A percentile compares a stretch with the other conserved stretches of the same genome.
These are phyloP conservation scores for Globisporangium irregulare DNA, from an alignment of 352 stramenopile genomes.

Conservation along the genomic window DNA sequence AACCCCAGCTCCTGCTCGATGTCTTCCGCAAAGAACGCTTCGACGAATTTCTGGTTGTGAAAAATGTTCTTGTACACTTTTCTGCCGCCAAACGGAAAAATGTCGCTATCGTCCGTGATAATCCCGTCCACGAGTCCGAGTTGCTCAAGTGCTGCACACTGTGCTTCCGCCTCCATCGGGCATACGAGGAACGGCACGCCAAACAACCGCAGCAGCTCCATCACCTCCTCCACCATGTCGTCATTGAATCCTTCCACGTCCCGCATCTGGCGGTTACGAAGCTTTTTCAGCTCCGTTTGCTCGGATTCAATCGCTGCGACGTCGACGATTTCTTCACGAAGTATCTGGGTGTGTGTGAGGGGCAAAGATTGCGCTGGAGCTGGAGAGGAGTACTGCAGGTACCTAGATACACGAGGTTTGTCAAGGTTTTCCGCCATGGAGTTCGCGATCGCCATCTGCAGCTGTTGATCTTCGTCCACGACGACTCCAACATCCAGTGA, in stretches of 20 bases:
- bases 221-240: slow-evolving; percentile 97
- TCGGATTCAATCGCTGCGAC: slow-evolving; percentile 45
- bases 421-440: slow-evolving; percentile 31
- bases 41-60: slow-evolving; percentile 98
- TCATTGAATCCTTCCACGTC: slow-evolving; percentile 95
- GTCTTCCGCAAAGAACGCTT: slow-evolving; percentile 95
- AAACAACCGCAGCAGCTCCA: slow-evolving; percentile 96
- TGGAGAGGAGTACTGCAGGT: slow-evolving; percentile 44
- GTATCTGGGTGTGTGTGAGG: neutral
- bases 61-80: slow-evolving; percentile 99
- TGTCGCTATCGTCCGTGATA: slow-evolving; percentile 97
- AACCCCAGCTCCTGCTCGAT: slow-evolving; percentile 92
- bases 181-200: slow-evolving; percentile 98
- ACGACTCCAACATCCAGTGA: slow-evolving; percentile 4
- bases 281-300: slow-evolving; percentile 71
- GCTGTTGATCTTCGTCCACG: slow-evolving; percentile 22
- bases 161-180: slow-evolving; percentile 99
- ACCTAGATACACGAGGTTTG: slow-evolving; percentile 25
- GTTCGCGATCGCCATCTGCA: slow-evolving; percentile 31
- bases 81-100: slow-evolving; percentile 93
- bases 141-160: slow-evolving; percentile 96
- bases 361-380: slow-evolving; percentile 6
- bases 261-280: slow-evolving; percentile 73
- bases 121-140: slow-evolving; percentile 96
- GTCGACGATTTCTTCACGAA: slow-evolving; percentile 23